phyloP scores from a whole-genome alignment of 1,284 basidiomycete species.

The Vanrija humicola region DNA sequence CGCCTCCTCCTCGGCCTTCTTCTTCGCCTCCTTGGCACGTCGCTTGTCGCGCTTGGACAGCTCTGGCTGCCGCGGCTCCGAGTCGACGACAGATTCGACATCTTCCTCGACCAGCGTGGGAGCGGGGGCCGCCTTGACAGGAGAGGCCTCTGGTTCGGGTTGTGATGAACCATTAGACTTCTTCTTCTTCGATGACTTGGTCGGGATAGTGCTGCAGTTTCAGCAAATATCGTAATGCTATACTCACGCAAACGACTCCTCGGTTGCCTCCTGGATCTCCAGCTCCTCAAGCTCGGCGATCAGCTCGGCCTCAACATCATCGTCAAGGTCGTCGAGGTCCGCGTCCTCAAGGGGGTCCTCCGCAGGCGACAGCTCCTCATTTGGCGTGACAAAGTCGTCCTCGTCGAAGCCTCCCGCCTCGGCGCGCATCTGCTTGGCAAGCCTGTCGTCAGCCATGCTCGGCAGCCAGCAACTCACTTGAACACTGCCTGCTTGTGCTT shows the following conservation, averaged over 20 bases:
- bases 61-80: slow-evolving; percentile 32
- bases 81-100: slow-evolving; percentile 14
- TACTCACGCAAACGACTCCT: slow-evolving; percentile 16
- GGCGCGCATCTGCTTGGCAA: slow-evolving; percentile 61
- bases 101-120: not conserved
- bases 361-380: slow-evolving; percentile 4
- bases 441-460: slow-evolving; percentile 58
- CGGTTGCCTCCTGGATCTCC: slow-evolving; percentile 10
- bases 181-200: slow-evolving; percentile 2
- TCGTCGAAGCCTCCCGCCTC: slow-evolving; percentile 14
- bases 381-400: slow-evolving; percentile 15
- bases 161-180: not conserved
- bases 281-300: slow-evolving; percentile 17
- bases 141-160: slow-evolving; percentile 7
- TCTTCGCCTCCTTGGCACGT: slow-evolving; percentile 70
- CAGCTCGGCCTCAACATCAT: slow-evolving; percentile 25
- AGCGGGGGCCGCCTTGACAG: not conserved
- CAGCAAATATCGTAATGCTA: not conserved
- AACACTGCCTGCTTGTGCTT: slow-evolving; percentile 90
- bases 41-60: slow-evolving; percentile 77
- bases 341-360: slow-evolving; percentile 30
- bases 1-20: slow-evolving; percentile 56
- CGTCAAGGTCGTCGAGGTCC: slow-evolving; percentile 4
- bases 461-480: slow-evolving; percentile 42
- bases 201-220: slow-evolving; percentile 3